Evolutionary conservation across 2,329 filamentous ascomycete species (phyloP), one percentile per base, ranked within the genome.

Genomic region (Metarhizium anisopliae): DNA sequence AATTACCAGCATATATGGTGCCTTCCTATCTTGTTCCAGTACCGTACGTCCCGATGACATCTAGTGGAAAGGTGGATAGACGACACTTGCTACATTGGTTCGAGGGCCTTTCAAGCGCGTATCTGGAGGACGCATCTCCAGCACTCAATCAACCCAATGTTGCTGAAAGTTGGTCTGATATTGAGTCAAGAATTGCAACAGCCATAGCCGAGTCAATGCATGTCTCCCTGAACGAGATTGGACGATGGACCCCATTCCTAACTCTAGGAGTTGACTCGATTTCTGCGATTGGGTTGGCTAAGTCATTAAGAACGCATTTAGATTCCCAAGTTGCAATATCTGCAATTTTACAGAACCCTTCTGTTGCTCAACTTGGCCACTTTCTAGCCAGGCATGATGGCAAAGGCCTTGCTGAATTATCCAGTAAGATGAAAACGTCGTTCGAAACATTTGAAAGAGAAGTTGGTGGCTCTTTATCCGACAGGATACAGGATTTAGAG

Each of bases 191-290:
- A 0, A 75, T 95, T 54, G 81, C 81, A 1, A 59, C 73, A 0
- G 71, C 78, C 1, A 69, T 95, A 6, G 73, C 80, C 0, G 62
- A 74, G 5, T 71, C 78, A 0, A 74, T 86, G 2, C 65, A 71
- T 0, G 65, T 82, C 1, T 64, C 79, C 0, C 56, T 65, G 3
- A 61, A 67, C 1, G 69, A 74, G 0, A 75, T 95, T 42, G 72
- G 70, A 10, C 80, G 81, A 36, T 85, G 84, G 71, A 86, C 84
- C 0, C 90, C 90, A 0, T 87, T 96, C 58, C 84, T 87, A 55
- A 82, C 79, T n/a, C 69, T 95, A 2, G 92, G 92, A 0, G 68
- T 96, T 6, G 90, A 96, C 66, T 95, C 91, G 0, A 83, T 96
- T 30, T 87, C 86, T 7, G 89, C 89, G 0, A 95, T 96, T 59